phyloP scores from a whole-genome alignment of 2,329 filamentous ascomycete species.

The Tolypocladium endophyticum region DNA sequence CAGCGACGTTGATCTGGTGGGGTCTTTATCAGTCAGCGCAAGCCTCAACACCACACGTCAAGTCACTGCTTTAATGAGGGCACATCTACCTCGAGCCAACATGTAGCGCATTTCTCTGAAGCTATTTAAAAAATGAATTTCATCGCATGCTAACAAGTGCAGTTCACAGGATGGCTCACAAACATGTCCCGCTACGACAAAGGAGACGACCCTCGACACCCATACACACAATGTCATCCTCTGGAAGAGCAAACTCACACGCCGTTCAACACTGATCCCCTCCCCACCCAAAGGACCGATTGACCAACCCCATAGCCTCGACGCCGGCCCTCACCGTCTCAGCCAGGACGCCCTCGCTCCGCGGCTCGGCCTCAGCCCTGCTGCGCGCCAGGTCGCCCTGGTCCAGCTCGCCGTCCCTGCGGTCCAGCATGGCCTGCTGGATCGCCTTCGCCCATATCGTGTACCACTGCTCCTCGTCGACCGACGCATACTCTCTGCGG shows the following conservation, averaged over 20 bases:
- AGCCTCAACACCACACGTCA: background rate
- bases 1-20: background rate
- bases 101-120: background rate
- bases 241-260: background rate
- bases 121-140: background rate
- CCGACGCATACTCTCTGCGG: slow-evolving; percentile 36
- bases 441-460: slow-evolving; percentile 53
- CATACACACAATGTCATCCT: background rate
- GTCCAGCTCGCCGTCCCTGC: slow-evolving; percentile 43
- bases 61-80: background rate
- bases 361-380: slow-evolving; percentile 13
- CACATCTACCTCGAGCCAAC: background rate
- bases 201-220: background rate
- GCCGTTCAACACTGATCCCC: slow-evolving; percentile 11
- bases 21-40: background rate
- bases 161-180: background rate
- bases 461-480: slow-evolving; percentile 51
- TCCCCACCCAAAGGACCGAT: slow-evolving; percentile 45
- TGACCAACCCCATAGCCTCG: slow-evolving; percentile 39
- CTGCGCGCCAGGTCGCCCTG: slow-evolving; percentile 43
- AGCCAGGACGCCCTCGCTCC: slow-evolving; percentile 29
- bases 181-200: background rate
- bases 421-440: slow-evolving; percentile 45
- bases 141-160: background rate
- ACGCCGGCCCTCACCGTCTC: slow-evolving; percentile 37